Conservation (phyloP, 2,329 filamentous ascomycete species). For the Tolypocladium nubicola region DNA sequence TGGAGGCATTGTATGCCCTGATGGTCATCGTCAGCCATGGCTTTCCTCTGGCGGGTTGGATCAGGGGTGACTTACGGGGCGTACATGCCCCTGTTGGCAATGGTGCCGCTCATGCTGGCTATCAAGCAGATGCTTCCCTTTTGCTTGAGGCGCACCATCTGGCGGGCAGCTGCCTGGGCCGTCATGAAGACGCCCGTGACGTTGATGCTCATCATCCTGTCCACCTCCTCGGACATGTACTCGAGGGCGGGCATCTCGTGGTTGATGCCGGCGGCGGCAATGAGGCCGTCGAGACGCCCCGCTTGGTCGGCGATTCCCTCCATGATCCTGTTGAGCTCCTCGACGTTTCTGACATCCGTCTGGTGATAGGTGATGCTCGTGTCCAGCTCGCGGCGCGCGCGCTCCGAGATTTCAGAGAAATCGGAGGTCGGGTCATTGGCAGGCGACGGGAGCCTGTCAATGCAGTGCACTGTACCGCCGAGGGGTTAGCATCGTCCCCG, state of each 20-base stretch:
- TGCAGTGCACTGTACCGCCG: conserved; percentile 45
- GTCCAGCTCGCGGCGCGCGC: conserved; percentile 53
- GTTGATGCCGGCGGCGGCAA: conserved; percentile 62
- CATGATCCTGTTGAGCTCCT: conserved; percentile 55
- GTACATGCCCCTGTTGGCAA: conserved; percentile 52
- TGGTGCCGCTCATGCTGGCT: conserved; percentile 58
- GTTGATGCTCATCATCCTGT: conserved; percentile 76
- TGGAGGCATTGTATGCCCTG: conserved; percentile 66
- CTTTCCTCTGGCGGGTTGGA: background rate
- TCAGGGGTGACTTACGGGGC: conserved; percentile 40
- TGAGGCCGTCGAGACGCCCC: conserved; percentile 67
- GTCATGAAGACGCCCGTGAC: conserved; percentile 80
- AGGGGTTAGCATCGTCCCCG: background rate
- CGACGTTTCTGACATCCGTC: conserved; percentile 68
- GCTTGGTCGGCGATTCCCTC: conserved; percentile 58
- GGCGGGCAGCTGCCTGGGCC: conserved; percentile 75
- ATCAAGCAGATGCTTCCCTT: conserved; percentile 56
- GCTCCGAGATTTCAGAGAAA: conserved; percentile 54
- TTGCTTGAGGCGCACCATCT: conserved; percentile 51
- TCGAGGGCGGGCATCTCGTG: conserved; percentile 77
- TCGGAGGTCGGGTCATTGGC: conserved; percentile 31
- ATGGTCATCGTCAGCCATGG: background rate
- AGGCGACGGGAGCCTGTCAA: conserved; percentile 51
- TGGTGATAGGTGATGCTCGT: conserved; percentile 64
- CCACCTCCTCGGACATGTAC: conserved; percentile 63